Base-by-base conservation (phyloP, 2,329 filamentous ascomycete genomes). In the Arachnomyces sp. region DNA sequence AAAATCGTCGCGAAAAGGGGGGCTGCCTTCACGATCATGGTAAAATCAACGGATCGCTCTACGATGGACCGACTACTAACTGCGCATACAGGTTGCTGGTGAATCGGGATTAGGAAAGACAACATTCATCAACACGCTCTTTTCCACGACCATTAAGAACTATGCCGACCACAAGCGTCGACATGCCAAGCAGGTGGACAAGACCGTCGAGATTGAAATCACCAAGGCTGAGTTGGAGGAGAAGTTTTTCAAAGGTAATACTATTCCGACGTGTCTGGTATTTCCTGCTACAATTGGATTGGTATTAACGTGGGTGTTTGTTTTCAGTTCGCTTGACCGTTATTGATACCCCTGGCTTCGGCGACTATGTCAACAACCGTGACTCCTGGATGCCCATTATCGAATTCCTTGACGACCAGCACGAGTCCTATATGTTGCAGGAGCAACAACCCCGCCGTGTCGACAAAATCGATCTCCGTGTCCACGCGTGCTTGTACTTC, bases 381-480 rank as follows among this genome's bases (percentile, higher is more conserved):
- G 92, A 98, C 70, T 96, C 92, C 49, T 98, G 92, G 92, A 93
- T 95, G 78, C 92, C 92, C 65, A 96, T 98, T 64, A 96, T 98
- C 69, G 92, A 98, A 71, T 98, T 98, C 75, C 78, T 98, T 59
- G 92, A 98, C 71, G 92, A 98, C 72, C 92, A 98, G 78, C 93
- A 98, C 68, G 92, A 98, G 77, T 98, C 92, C 29, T 98, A 98
- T 72, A 98, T 98, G 92, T 78, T 98, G 64, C 92, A 98, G 76
- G 92, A 98, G 80, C 92, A 98, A 72, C 92, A 98, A 73, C 92
- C 93, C 56, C 87, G 87, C 69, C 88, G 92, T 61, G 82, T 84
- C 60, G 92, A 98, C 76, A 98, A 96, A 80, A 98, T 98, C 59
- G 92, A 98, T 65, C 85, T 98, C 59, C 89, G 92, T 73, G 93